Evolutionary conservation across 106 monocot genomes (phyloP), one percentile per base, ranked within the genome.

Genomic region (Phalaenopsis equestris): DNA sequence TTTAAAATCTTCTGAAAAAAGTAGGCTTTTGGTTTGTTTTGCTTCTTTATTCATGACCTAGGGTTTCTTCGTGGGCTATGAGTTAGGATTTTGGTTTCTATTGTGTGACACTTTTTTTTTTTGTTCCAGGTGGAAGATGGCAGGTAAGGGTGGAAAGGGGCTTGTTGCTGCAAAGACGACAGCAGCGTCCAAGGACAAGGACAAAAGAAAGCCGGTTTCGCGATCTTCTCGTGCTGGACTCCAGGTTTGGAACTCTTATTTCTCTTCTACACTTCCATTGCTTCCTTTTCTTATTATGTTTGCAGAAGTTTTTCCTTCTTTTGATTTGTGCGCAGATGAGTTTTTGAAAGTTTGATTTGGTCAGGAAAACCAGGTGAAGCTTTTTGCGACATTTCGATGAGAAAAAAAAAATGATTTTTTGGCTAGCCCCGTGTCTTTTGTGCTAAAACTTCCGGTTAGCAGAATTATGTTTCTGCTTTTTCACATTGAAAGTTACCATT

Each of bases 181-280:
- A 5, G 79, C 83, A 3, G 83, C 80, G 42, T 81, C 78, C 81
- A 90, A 90, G 75, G 86, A 89, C 61, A 89, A 89, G 89, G 90
- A 87, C 76, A 90, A 87, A 82, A 90, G 84, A 79, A 81, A 77
- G 58, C 85, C 90, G 6, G 82, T 87, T 67, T 90, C 90, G 30
- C 85, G 90, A 57, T 90, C 87, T 55, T 87, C 87, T 19, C 87
- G 84, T 23, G 90, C 90, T n/a, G 90, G 87, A 8, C 90, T 90
- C 64, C 90, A 90, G 87, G 90, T 87, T 21, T 38, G 41, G 18
- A 10, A 19, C 3, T 19, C 19, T 38, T 23, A 6, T 67, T 48
- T 37, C 37, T 18, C 17, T 55, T 37, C 19, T 49, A 5, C 36
- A 75, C n/a, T 30, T 76, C 41, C 65, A 47, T 48, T 52, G 1